Evolutionary conservation across 2,329 filamentous ascomycete genomes (phyloP).

Genomic region (Cladosporium sp.): DNA sequence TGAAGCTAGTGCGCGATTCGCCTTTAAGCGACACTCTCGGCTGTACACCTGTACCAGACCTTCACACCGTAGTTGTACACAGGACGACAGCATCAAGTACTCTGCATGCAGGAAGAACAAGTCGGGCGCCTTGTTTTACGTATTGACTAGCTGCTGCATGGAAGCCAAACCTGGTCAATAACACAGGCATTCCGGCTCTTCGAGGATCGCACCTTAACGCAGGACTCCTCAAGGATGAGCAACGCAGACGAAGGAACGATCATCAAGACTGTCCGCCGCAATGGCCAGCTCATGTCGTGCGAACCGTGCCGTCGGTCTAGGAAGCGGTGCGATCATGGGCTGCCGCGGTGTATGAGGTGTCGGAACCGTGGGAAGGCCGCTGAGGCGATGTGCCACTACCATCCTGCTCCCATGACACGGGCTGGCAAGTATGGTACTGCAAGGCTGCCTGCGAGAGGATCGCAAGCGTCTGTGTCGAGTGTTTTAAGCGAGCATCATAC

Average conservation of each 20-base stretch:
- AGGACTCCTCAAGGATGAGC: background rate
- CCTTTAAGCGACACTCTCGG: background rate
- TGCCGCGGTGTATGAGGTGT: constrained; percentile 6
- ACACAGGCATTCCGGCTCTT: background rate
- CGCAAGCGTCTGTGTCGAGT: background rate
- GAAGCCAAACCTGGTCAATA: background rate
- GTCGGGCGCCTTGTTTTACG: background rate
- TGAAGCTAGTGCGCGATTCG: background rate
- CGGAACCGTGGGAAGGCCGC: background rate
- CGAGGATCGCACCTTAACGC: too few species aligned
- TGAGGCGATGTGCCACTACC: constrained; percentile 8
- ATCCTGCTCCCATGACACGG: constrained; percentile 10
- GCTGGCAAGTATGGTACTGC: background rate
- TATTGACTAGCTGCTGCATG: background rate
- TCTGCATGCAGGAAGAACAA: background rate
- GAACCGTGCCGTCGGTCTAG: constrained; percentile 1
- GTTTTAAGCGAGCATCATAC: background rate
- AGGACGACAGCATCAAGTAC: background rate
- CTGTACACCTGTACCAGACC: background rate
- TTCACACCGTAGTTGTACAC: background rate
- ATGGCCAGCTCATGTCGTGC: constrained; percentile 11
- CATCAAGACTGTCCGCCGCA: background rate
- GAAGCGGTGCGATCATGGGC: constrained; percentile 3
- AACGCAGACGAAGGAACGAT: background rate
- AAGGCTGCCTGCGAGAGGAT: background rate